phyloP scores from a whole-genome alignment of 345 rosid genomes.

The Fremontodendron californicum region DNA sequence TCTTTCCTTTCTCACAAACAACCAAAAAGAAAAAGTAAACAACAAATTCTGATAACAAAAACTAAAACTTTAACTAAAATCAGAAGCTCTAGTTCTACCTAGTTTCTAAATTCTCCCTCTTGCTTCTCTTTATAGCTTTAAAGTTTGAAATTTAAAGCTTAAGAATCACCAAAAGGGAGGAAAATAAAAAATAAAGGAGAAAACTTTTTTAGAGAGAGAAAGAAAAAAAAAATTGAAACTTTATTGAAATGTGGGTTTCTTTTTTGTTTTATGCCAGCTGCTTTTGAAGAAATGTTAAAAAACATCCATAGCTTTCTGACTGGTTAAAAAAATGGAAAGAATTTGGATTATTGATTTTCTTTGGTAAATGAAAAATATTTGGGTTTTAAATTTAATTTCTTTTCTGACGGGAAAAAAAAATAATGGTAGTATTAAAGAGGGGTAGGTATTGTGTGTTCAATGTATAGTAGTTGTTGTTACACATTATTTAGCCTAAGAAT shows the following conservation, averaged over 20 bases:
- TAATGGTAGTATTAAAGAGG: no score
- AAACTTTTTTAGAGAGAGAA: not conserved
- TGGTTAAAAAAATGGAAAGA: not conserved
- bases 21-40: not conserved
- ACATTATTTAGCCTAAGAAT: no score
- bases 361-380: no score
- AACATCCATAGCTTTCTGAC: not conserved
- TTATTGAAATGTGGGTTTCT: not conserved
- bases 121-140: not conserved
- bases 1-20: slow-evolving; percentile 7
- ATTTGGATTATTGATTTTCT: not conserved
- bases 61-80: not conserved
- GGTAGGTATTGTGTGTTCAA: no score
- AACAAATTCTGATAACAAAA: not conserved
- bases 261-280: not conserved
- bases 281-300: not conserved
- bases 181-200: not conserved
- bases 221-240: not conserved
- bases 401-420: no score
- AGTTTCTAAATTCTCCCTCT: not conserved
- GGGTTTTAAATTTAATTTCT: no score
- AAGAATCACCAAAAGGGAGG: not conserved
- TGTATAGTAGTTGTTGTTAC: no score
- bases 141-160: not conserved
- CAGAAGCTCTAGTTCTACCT: not conserved